These are phyloP conservation scores for Pogostemon cablin DNA, from an alignment of 257 asterid genomes.

Conservation along the genomic window DNA sequence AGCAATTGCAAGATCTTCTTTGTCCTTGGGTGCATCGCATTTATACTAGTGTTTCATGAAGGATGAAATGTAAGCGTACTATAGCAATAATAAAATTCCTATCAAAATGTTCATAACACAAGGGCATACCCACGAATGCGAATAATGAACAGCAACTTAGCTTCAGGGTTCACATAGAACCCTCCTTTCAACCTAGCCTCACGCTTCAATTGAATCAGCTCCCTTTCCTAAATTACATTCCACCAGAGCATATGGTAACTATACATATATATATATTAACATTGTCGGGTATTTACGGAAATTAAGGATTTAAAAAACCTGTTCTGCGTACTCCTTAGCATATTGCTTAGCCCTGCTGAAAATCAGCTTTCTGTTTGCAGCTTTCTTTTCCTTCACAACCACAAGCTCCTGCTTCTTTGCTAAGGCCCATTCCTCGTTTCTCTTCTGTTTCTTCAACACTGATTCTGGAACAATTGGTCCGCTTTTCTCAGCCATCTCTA, in stretches of 20 bases:
- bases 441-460: conserved; percentile 56
- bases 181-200: conserved; percentile 66
- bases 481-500: conserved; percentile 47
- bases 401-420: conserved; percentile 50
- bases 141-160: conserved; percentile 55
- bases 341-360: conserved; percentile 50
- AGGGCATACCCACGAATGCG: conserved; percentile 60
- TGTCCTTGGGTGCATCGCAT: conserved; percentile 49
- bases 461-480: conserved; percentile 50
- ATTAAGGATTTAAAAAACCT: conserved; percentile 30
- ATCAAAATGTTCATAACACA: not conserved
- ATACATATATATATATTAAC: not conserved
- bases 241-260: not conserved
- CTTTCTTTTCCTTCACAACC: conserved; percentile 43
- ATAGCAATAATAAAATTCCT: conserved; percentile 4
- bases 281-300: not conserved
- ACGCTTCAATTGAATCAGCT: conserved; percentile 60
- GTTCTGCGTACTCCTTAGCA: conserved; percentile 46
- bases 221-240: conserved; percentile 42
- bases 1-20: conserved; percentile 52
- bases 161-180: conserved; percentile 56
- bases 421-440: conserved; percentile 58
- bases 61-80: not conserved
- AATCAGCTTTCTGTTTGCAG: conserved; percentile 50
- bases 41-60: conserved; percentile 38